These are phyloP conservation scores for Fusarium sp. DNA, from an alignment of 2,329 filamentous ascomycete genomes.

Conservation along the genomic window DNA sequence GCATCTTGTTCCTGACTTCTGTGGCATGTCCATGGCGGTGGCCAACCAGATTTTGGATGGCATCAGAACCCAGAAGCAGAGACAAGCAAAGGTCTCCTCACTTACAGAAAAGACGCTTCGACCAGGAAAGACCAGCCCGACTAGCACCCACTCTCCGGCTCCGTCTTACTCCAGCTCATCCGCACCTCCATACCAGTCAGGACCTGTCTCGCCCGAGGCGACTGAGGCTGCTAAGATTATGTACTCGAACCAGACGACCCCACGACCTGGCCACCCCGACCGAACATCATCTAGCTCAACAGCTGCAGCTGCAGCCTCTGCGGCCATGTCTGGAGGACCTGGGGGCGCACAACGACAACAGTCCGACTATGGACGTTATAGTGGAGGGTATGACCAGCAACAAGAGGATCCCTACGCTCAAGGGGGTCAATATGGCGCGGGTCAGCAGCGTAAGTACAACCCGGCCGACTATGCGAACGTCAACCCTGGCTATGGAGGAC, in stretches of 20 bases:
- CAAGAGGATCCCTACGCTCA: slow-evolving; percentile 52
- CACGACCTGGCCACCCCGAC: slow-evolving; percentile 62
- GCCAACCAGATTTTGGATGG: slow-evolving; percentile 94
- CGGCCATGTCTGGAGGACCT: slow-evolving; percentile 66
- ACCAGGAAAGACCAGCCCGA: slow-evolving; percentile 58
- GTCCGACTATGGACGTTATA: slow-evolving; percentile 51
- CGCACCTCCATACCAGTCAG: slow-evolving; percentile 36
- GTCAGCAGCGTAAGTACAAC: slow-evolving; percentile 76
- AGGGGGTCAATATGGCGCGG: slow-evolving; percentile 48
- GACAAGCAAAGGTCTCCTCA: slow-evolving; percentile 66
- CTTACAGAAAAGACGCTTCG: slow-evolving; percentile 77
- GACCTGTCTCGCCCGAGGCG: slow-evolving; percentile 57
- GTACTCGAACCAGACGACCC: slow-evolving; percentile 66
- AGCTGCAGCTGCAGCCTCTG: slow-evolving; percentile 66
- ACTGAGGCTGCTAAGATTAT: slow-evolving; percentile 73
- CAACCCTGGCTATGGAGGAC: slow-evolving; percentile 56
- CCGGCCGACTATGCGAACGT: slow-evolving; percentile 79
- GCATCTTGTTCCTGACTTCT: slow-evolving; percentile 97
- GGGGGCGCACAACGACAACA: slow-evolving; percentile 49
- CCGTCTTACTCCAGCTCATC: slow-evolving; percentile 50
- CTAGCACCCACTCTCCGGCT: slow-evolving; percentile 49
- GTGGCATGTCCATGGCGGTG: slow-evolving; percentile 98
- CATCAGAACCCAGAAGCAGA: slow-evolving; percentile 81
- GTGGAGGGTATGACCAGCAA: slow-evolving; percentile 48
- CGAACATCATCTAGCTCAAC: slow-evolving; percentile 65